Conservation (phyloP, 2,329 filamentous ascomycete genomes). For the Phoma herbarum region DNA sequence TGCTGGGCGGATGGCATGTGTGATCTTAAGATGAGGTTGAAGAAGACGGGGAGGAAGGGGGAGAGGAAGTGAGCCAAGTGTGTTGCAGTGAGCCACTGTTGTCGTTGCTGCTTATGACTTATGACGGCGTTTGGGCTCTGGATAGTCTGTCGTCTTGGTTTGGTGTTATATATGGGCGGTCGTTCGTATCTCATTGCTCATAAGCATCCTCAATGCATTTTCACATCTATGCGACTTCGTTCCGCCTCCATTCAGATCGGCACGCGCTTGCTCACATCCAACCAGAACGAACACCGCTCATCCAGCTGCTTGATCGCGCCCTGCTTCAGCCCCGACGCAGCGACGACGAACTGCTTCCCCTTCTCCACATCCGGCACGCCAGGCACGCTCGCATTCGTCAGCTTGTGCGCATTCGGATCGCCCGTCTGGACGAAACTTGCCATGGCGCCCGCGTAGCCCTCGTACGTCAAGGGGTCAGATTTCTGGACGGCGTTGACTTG, state of each 20-base stretch:
- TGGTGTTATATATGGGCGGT: background rate
- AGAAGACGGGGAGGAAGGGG: conserved; percentile 56
- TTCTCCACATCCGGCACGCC: conserved; percentile 58
- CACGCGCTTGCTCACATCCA: conserved; percentile 55
- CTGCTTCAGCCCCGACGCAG: conserved; percentile 56
- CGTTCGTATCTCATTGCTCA: background rate
- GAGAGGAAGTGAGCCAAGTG: conserved; percentile 38
- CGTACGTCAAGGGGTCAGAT: conserved; percentile 62
- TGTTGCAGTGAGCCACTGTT: background rate
- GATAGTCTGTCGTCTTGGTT: too few species aligned
- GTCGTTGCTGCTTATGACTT: conserved; percentile 5
- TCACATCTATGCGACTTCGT: background rate
- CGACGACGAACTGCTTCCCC: conserved; percentile 62
- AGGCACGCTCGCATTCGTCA: conserved; percentile 56
- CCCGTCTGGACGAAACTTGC: conserved; percentile 68
- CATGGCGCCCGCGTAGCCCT: conserved; percentile 66
- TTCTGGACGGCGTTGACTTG: conserved; percentile 62
- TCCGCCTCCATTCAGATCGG: conserved; percentile 48
- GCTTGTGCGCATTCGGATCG: conserved; percentile 65
- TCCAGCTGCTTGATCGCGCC: conserved; percentile 53
- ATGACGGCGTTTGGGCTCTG: conserved; percentile 16
- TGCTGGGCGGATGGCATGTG: conserved; percentile 56
- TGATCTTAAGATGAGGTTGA: conserved; percentile 56
- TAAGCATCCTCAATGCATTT: background rate
- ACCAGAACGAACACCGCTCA: conserved; percentile 65